A percentile compares a stretch with the other conserved stretches of the same genome.
Evolutionary conservation across 179 eudicot species (phyloP).

Genomic region (Spinacia oleracea): DNA sequence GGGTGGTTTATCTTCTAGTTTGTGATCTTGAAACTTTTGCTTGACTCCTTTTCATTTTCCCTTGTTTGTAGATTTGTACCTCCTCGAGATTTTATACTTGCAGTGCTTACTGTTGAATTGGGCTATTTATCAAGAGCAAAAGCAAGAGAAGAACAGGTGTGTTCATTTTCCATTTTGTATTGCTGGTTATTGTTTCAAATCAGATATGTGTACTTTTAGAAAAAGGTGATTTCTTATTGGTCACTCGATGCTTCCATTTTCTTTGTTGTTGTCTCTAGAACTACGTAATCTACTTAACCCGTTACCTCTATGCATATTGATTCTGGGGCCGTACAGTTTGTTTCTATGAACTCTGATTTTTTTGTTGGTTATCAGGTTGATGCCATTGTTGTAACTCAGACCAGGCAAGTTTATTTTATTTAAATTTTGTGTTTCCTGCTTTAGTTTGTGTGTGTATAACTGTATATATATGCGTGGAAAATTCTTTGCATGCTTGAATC

Average conservation of each 20-base stretch:
- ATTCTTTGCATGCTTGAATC: constrained; percentile 14
- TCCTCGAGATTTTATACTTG: constrained; percentile 73
- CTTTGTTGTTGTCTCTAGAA: neutral
- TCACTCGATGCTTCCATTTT: neutral
- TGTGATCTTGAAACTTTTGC: neutral
- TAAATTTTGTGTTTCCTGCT: constrained; percentile 19
- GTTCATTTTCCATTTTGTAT: constrained; percentile 2
- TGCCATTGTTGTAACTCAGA: constrained; percentile 71
- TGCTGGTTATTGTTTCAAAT: neutral
- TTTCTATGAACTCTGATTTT: constrained; percentile 18
- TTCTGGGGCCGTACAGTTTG: neutral
- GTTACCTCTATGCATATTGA: neutral
- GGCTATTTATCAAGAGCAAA: constrained; percentile 72
- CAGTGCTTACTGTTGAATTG: constrained; percentile 78
- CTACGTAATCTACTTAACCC: constrained; percentile 4
- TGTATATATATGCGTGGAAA: neutral
- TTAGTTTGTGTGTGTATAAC: no score
- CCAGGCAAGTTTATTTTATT: constrained; percentile 53
- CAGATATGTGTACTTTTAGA: neutral
- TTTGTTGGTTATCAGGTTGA: constrained; percentile 57
- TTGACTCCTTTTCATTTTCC: constrained; percentile 4
- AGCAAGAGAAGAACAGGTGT: constrained; percentile 67
- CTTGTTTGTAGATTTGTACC: constrained; percentile 51
- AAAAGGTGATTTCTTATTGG: neutral
- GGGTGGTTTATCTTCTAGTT: constrained; percentile 1